phyloP scores from a whole-genome alignment of 2,329 filamentous ascomycete genomes.

The Penicillium aurantiogriseum region DNA sequence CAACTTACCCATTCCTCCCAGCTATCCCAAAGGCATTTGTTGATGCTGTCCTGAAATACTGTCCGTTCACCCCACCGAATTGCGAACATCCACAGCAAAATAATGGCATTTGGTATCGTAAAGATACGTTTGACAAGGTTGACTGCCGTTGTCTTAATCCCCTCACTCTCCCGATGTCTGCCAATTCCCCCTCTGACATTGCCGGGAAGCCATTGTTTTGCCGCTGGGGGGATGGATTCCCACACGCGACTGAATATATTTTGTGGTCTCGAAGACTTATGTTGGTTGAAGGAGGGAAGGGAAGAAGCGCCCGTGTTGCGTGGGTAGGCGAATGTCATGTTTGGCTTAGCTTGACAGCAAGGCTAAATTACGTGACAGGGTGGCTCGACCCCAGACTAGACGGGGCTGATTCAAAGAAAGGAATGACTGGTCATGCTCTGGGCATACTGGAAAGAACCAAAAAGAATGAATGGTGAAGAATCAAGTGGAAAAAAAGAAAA shows the following conservation, averaged over 20 bases:
- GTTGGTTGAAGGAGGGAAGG: slow-evolving; percentile 26
- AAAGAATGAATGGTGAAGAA: slow-evolving; percentile 1
- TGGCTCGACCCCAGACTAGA: slow-evolving; percentile 16
- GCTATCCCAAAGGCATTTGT: slow-evolving; percentile 72
- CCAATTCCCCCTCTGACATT: slow-evolving; percentile 7
- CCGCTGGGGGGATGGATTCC: slow-evolving; percentile 21
- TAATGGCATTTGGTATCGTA: slow-evolving; percentile 62
- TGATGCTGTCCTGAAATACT: slow-evolving; percentile 69
- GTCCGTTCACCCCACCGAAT: slow-evolving; percentile 83
- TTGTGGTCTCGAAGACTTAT: slow-evolving; percentile 11
- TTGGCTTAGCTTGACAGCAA: slow-evolving; percentile 16
- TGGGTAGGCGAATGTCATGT: slow-evolving; percentile 39
- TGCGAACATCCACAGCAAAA: slow-evolving; percentile 70
- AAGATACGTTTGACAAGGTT: slow-evolving; percentile 23
- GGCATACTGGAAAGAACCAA: neutral
- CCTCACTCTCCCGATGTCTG: slow-evolving; percentile 13
- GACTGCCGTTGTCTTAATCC: slow-evolving; percentile 16
- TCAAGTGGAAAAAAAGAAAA: neutral
- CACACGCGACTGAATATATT: slow-evolving; percentile 14
- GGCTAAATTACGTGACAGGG: slow-evolving; percentile 1
- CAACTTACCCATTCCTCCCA: slow-evolving; percentile 88
- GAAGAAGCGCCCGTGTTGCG: slow-evolving; percentile 26
- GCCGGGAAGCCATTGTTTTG: slow-evolving; percentile 26
- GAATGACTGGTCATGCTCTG: slow-evolving; percentile 23
- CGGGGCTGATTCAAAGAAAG: slow-evolving; percentile 17